These are phyloP conservation scores for Agrocybe praecox DNA, from an alignment of 768 basidiomycete genomes.

Conservation along the genomic window DNA sequence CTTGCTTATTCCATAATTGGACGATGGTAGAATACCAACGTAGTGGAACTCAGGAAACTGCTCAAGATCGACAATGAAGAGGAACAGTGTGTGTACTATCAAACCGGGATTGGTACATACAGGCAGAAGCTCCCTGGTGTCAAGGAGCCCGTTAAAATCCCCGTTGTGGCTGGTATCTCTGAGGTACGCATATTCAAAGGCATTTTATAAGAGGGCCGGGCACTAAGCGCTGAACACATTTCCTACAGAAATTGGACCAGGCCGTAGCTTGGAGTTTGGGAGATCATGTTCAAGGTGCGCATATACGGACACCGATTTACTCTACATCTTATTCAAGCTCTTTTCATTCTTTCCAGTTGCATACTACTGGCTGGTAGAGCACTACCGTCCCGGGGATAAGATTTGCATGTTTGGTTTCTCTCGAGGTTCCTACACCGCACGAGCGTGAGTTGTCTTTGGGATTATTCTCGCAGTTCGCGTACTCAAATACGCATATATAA, in stretches of 20 bases:
- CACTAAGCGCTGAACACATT: too few species aligned
- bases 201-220: neutral
- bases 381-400: constrained; percentile 2
- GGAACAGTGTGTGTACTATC: constrained; percentile 18
- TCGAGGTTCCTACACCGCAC: constrained; percentile 8
- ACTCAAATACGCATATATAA: neutral
- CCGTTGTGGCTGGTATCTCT: constrained; percentile 7
- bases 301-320: neutral
- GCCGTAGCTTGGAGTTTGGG: constrained; percentile 19
- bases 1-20: neutral
- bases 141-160: constrained; percentile 6
- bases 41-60: constrained; percentile 18
- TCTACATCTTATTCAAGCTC: neutral
- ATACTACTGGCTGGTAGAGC: constrained; percentile 17
- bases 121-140: constrained; percentile 12
- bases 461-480: neutral
- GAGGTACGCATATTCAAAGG: neutral
- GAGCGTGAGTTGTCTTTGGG: constrained; percentile 1
- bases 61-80: constrained; percentile 7
- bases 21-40: constrained; percentile 15
- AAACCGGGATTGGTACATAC: constrained; percentile 20
- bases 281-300: constrained; percentile 14
- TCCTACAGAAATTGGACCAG: constrained; percentile 10
- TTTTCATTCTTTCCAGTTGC: constrained; percentile 14
- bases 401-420: constrained; percentile 13